A percentile compares a stretch with the other conserved stretches of the same genome.
Evolutionary conservation across 2,329 filamentous ascomycete genomes (phyloP).

Genomic region (Talaromyces sp.): DNA sequence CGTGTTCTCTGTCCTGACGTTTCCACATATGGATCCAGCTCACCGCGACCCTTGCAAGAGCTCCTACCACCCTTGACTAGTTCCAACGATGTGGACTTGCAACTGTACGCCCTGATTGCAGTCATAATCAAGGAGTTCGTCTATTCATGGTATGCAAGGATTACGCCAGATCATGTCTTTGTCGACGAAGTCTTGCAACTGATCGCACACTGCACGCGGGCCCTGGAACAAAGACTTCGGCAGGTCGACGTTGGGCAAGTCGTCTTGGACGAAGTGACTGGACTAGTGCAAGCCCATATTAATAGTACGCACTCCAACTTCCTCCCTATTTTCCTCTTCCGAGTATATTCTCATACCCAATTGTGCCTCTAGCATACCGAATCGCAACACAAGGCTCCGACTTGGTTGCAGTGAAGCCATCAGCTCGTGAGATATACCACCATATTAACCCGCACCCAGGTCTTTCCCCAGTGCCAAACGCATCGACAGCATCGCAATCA

Average conservation of each 20-base stretch:
- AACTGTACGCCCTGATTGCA: slow-evolving; percentile 89
- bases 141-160: slow-evolving; percentile 86
- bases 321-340: not conserved
- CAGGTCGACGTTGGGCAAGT: slow-evolving; percentile 80
- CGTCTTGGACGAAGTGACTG: slow-evolving; percentile 82
- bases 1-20: slow-evolving; percentile 75
- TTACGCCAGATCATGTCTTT: slow-evolving; percentile 86
- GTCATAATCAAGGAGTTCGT: slow-evolving; percentile 89
- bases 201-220: slow-evolving; percentile 86
- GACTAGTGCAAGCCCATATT: slow-evolving; percentile 76
- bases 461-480: slow-evolving; percentile 70
- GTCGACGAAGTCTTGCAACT: slow-evolving; percentile 84
- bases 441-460: slow-evolving; percentile 77
- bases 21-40: slow-evolving; percentile 50
- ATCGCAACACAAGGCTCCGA: slow-evolving; percentile 60
- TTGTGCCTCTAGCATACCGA: slow-evolving; percentile 63
- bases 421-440: slow-evolving; percentile 74
- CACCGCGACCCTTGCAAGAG: slow-evolving; percentile 69
- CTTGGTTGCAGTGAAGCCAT: slow-evolving; percentile 59
- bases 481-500: slow-evolving; percentile 51
- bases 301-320: slow-evolving; percentile 56
- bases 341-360: slow-evolving; percentile 25
- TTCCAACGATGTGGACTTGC: slow-evolving; percentile 87
- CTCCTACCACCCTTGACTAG: slow-evolving; percentile 88
- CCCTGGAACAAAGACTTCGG: slow-evolving; percentile 79